Base-by-base conservation (phyloP, 768 basidiomycete genomes). In the Coprinopsis marcescibilis region DNA sequence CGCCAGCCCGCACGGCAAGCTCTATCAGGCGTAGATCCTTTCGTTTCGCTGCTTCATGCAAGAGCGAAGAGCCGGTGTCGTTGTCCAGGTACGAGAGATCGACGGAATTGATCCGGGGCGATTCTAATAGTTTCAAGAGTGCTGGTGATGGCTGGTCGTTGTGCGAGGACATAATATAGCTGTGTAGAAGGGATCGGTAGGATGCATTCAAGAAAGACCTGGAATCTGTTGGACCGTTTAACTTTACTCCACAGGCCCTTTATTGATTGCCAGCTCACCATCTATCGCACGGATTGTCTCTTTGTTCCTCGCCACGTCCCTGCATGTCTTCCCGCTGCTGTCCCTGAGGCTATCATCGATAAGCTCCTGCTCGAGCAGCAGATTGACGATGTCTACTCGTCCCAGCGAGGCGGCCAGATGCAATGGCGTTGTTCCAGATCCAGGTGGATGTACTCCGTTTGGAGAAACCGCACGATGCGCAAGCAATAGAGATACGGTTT, bases 31-130 rank as follows among this genome's bases (percentile, higher is more conserved):
- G 72, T 17, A 95, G 66, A 57, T 96, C 90, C 49, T 84, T 83
- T 13, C 91, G 73, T 27, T 77, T 70, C 0, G 89, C 88, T 1
- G 92, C 90, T 61, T 94, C 93, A 53, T 97, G 94, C 1, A 97
- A 70, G 4, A 96, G 64, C 0, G 88, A 81, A 2, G 76, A 74
- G 0, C 93, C 92, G 1, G 81, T 76, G n/a, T 74, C 71, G 41
- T 85, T 79, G 52, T 95, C 91, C 11, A 93, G 70, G 47, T 86
- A 85, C 0, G 83, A 82, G 13, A 96, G 75, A 62, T 95, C 83
- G 7, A 94, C 67, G 25, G 78, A 80, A 12, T 73, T 73, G 3
- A 78, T 74, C 2, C 93, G 78, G 0, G 89, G 83, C 15, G 79
- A 83, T 13, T 74, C 72, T 12, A 91, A 75, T 21, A 89, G 69